These are phyloP conservation scores for Cryptomeria japonica DNA, from an alignment of 75 land plant genomes.

Conservation along the genomic window DNA sequence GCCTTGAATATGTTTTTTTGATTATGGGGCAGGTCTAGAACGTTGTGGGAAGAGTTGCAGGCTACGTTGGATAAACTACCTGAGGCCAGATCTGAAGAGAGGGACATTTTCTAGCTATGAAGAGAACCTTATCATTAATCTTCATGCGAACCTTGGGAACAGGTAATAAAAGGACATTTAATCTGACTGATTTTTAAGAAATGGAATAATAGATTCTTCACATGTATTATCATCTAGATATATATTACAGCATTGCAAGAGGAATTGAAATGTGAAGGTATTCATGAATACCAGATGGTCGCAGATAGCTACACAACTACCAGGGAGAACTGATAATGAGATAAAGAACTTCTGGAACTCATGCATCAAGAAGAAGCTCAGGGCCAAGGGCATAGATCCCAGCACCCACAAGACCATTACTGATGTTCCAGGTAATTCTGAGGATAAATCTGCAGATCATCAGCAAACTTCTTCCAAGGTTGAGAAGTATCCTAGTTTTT, in stretches of 20 bases:
- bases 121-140: conserved; percentile 30
- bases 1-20: background rate
- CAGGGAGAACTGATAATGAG: conserved; percentile 61
- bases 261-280: background rate
- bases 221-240: no score
- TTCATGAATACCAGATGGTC: conserved; percentile 47
- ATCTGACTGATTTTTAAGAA: background rate
- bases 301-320: conserved; percentile 61
- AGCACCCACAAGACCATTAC: conserved; percentile 49
- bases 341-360: conserved; percentile 73
- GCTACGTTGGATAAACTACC: conserved; percentile 21
- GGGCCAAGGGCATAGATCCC: conserved; percentile 65
- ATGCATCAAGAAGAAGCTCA: conserved; percentile 67
- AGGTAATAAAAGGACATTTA: conserved; percentile 12
- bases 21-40: conserved; percentile 1
- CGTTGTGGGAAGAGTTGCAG: conserved; percentile 28
- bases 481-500: background rate
- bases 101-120: conserved; percentile 18
- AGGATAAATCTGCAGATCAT: conserved; percentile 4
- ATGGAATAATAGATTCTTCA: no score
- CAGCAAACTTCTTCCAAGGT: background rate
- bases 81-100: conserved; percentile 30
- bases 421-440: conserved; percentile 23
- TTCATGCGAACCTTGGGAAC: conserved; percentile 29
- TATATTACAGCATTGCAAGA: background rate